Percentiles rank a stretch among this genome's conserved stretches.
These are phyloP conservation scores for Xylaria intraflava DNA, from an alignment of 495 filamentous ascomycete species.

Conservation along the genomic window DNA sequence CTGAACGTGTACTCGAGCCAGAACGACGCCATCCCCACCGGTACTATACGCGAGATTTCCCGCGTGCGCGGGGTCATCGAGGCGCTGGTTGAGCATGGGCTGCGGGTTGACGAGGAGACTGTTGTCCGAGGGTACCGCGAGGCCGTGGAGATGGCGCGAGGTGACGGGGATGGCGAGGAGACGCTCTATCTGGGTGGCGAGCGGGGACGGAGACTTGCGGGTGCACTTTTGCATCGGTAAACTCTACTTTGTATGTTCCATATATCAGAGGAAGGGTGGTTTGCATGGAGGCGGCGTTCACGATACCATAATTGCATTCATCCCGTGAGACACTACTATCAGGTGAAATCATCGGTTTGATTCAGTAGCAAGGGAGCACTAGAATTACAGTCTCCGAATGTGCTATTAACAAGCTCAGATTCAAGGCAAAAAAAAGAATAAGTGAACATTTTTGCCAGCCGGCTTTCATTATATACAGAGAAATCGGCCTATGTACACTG, in stretches of 20 bases:
- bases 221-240: conserved; percentile 43
- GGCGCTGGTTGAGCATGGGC: conserved; percentile 70
- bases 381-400: no score
- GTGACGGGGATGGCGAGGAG: conserved; percentile 43
- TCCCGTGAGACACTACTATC: background rate
- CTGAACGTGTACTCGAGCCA: conserved; percentile 75
- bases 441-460: no score
- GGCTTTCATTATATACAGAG: no score
- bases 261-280: background rate
- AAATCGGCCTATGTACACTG: no score
- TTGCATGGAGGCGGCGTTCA: background rate
- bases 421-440: no score
- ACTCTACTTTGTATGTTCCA: background rate
- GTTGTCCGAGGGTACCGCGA: conserved; percentile 76
- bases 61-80: conserved; percentile 71
- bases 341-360: background rate
- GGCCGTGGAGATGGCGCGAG: conserved; percentile 62
- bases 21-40: conserved; percentile 71
- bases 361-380: no score
- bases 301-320: conserved; percentile 3
- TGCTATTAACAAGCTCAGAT: no score
- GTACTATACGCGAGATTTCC: conserved; percentile 81
- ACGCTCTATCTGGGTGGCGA: conserved; percentile 66
- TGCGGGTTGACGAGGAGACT: conserved; percentile 87
- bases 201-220: conserved; percentile 58